Percentiles rank a stretch among this genome's conserved stretches.
Evolutionary conservation across 2,329 filamentous ascomycete species (phyloP).

Genomic region (Sporothrix inflata): DNA sequence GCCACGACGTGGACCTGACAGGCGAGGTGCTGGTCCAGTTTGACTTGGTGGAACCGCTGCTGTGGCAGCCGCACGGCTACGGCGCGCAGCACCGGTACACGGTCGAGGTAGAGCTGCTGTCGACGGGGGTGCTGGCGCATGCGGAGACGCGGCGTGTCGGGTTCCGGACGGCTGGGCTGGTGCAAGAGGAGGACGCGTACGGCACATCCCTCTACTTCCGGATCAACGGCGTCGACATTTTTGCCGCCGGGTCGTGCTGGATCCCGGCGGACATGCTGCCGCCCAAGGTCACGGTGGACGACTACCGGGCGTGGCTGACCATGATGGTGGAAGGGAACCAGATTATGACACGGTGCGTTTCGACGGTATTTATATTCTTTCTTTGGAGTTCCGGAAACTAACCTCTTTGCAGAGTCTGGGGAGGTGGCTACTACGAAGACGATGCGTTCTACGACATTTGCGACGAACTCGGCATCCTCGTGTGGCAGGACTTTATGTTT

Average conservation of each 20-base stretch:
- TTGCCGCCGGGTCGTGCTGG: slow-evolving; percentile 82
- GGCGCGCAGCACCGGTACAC: slow-evolving; percentile 74
- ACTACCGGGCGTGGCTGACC: slow-evolving; percentile 74
- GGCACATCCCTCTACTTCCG: slow-evolving; percentile 80
- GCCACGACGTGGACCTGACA: slow-evolving; percentile 1
- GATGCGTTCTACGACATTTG: slow-evolving; percentile 71
- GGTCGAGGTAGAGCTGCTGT: slow-evolving; percentile 62
- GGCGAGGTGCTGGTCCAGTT: slow-evolving; percentile 43
- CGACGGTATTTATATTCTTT: background rate
- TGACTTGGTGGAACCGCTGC: slow-evolving; percentile 60
- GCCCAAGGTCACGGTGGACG: slow-evolving; percentile 66
- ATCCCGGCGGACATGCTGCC: slow-evolving; percentile 82
- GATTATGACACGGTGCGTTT: slow-evolving; percentile 66
- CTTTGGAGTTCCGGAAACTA: no score
- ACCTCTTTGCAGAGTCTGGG: slow-evolving; percentile 62
- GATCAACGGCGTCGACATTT: slow-evolving; percentile 75
- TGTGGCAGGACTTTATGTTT: slow-evolving; percentile 79
- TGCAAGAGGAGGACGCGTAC: slow-evolving; percentile 62
- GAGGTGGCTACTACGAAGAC: slow-evolving; percentile 71
- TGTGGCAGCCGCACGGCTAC: slow-evolving; percentile 81
- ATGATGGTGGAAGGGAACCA: slow-evolving; percentile 78
- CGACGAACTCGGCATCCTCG: slow-evolving; percentile 69
- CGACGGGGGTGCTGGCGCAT: slow-evolving; percentile 50
- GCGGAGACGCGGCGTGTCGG: slow-evolving; percentile 65
- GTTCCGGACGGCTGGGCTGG: slow-evolving; percentile 65